These are phyloP conservation scores for Plasmodium ovale DNA, from an alignment of 169 alveolate genomes.

Conservation along the genomic window DNA sequence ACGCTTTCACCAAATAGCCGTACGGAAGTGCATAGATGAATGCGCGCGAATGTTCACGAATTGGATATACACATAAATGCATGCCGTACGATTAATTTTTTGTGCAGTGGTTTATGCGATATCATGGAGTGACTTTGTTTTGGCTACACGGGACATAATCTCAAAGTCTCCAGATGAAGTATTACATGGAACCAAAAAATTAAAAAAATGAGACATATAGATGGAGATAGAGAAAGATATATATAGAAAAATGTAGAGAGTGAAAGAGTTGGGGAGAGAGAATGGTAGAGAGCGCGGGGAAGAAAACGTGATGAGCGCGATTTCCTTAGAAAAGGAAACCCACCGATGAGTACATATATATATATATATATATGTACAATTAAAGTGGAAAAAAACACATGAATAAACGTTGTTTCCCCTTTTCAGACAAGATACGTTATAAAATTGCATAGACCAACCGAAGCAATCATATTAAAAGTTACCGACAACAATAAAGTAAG, in stretches of 20 bases:
- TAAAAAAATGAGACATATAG: background rate
- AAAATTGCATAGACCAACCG: constrained; percentile 64
- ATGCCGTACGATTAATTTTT: too few species aligned
- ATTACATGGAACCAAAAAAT: background rate
- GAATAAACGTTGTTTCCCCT: constrained; percentile 2
- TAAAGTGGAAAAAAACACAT: background rate
- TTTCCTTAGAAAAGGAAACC: background rate
- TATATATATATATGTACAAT: background rate
- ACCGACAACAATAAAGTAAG: constrained; percentile 70
- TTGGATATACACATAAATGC: too few species aligned
- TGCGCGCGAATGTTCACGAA: too few species aligned
- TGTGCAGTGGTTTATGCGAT: constrained; percentile 70
- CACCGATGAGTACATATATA: background rate
- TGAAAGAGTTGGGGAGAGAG: background rate
- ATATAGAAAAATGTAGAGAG: too few species aligned
- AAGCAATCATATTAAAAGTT: constrained; percentile 62
- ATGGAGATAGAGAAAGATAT: background rate
- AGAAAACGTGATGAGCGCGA: too few species aligned
- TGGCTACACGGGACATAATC: constrained; percentile 56
- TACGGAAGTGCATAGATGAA: too few species aligned
- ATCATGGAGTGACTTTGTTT: constrained; percentile 64
- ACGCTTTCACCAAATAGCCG: too few species aligned
- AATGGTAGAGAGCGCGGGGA: too few species aligned
- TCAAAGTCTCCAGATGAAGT: constrained; percentile 63
- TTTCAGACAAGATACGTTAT: constrained; percentile 73